These are phyloP conservation scores for Pluteus cervinus DNA, from an alignment of 768 basidiomycete genomes.

Conservation along the genomic window DNA sequence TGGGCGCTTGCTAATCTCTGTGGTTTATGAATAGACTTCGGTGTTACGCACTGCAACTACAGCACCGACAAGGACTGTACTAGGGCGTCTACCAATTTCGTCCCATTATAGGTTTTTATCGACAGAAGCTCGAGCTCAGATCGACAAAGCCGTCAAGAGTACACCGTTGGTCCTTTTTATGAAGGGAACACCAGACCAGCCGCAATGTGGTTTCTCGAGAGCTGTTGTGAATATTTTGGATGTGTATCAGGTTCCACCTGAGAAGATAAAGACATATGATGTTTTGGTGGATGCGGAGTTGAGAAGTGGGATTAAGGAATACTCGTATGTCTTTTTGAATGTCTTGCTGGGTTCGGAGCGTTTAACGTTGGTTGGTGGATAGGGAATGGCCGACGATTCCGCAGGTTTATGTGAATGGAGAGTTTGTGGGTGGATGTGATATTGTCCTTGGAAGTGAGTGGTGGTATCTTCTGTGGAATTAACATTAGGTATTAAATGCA, in stretches of 20 bases:
- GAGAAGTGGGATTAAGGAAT: slow-evolving; percentile 87
- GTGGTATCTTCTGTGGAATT: slow-evolving; percentile 5
- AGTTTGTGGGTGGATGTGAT: slow-evolving; percentile 97
- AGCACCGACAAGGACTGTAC: no score
- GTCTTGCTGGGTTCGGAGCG: not conserved
- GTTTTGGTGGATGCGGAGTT: slow-evolving; percentile 84
- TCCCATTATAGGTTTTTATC: slow-evolving; percentile 64
- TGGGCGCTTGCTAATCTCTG: no score
- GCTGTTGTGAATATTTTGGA: slow-evolving; percentile 90
- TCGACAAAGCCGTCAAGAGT: slow-evolving; percentile 67
- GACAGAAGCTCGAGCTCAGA: slow-evolving; percentile 51
- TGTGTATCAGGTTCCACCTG: slow-evolving; percentile 68
- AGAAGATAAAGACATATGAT: slow-evolving; percentile 87
- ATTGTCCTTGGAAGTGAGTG: slow-evolving; percentile 84
- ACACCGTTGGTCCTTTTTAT: slow-evolving; percentile 93
- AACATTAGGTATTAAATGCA: slow-evolving; percentile 5
- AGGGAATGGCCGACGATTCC: slow-evolving; percentile 99
- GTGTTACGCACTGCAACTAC: no score
- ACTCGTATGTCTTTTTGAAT: slow-evolving; percentile 78
- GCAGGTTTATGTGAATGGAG: slow-evolving; percentile 90
- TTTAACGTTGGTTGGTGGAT: slow-evolving; percentile 4
- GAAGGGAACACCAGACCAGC: slow-evolving; percentile 87
- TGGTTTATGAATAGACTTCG: no score
- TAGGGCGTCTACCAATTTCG: no score
- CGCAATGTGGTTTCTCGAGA: slow-evolving; percentile 94